A percentile compares a stretch with the other conserved stretches of the same genome.
Evolutionary conservation across 1,284 basidiomycete species (phyloP).

Genomic region (Ustilago loliicola): DNA sequence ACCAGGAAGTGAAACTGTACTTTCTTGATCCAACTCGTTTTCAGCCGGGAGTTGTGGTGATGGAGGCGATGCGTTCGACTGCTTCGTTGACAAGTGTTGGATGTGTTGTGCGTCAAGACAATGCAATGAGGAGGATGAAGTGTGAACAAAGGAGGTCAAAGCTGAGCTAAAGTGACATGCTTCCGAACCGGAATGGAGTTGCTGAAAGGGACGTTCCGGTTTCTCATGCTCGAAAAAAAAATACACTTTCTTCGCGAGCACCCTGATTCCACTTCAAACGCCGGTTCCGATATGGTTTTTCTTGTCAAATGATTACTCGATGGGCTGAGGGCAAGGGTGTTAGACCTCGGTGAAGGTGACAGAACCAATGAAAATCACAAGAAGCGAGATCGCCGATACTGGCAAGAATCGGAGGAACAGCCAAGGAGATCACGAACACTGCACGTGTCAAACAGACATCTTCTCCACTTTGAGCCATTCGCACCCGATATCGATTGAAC

Average conservation of each 20-base stretch:
- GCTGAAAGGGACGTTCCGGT: slow-evolving; percentile 9
- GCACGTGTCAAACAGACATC: not conserved
- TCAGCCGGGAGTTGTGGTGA: not conserved
- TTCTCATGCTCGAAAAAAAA: slow-evolving; percentile 12
- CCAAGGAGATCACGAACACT: not conserved
- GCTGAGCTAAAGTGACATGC: not conserved
- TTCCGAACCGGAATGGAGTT: slow-evolving; percentile 5
- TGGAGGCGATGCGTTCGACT: not conserved
- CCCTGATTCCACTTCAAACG: slow-evolving; percentile 21
- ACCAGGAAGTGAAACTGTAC: not conserved
- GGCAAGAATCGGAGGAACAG: not conserved
- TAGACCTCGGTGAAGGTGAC: not conserved
- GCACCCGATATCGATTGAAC: slow-evolving; percentile 8
- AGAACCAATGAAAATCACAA: not conserved
- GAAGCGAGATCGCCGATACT: not conserved
- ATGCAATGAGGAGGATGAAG: slow-evolving; percentile 2
- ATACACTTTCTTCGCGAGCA: slow-evolving; percentile 40
- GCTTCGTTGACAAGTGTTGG: not conserved
- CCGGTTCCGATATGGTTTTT: slow-evolving; percentile 23
- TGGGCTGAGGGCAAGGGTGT: not conserved
- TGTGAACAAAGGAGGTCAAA: not conserved
- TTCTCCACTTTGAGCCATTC: not conserved
- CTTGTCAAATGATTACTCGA: slow-evolving; percentile 4
- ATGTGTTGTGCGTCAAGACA: not conserved
- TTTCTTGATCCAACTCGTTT: not conserved